phyloP scores from a whole-genome alignment of 78 protist species.

The Cyanophora paradoxa region DNA sequence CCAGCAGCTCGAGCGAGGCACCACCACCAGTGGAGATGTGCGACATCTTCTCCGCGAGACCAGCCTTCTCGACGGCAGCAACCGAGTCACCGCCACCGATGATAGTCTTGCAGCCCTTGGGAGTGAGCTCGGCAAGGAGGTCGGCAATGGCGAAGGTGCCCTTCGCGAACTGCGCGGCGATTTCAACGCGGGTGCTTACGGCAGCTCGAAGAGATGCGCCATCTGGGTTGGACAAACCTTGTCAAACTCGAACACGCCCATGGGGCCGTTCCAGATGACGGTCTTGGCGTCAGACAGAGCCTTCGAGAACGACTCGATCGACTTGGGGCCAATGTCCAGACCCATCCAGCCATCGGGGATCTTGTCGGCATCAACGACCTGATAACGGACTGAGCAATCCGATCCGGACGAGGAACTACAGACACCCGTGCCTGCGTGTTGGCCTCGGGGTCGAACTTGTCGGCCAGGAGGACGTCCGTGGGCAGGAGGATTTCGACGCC shows the following conservation, averaged over 20 bases:
- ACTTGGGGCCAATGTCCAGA: constrained; percentile 93
- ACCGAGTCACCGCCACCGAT: constrained; percentile 99
- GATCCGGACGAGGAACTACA: not conserved
- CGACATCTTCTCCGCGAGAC: constrained; percentile 63
- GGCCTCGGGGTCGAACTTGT: constrained; percentile 43
- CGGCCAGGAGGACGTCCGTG: constrained; percentile 38
- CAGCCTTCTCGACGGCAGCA: constrained; percentile 75
- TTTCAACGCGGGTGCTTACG: too few relatives aligned
- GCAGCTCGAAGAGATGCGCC: too few relatives aligned
- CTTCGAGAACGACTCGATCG: constrained; percentile 49
- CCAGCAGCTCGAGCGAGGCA: constrained; percentile 97
- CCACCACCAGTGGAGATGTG: constrained; percentile 92
- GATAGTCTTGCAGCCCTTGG: constrained; percentile 77
- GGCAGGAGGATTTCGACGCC: constrained; percentile 49
- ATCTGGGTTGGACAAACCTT: too few relatives aligned
- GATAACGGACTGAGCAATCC: not conserved
- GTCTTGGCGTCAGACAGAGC: constrained; percentile 58
- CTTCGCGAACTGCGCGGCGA: constrained; percentile 38
- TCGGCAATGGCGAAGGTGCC: constrained; percentile 54
- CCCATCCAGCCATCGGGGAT: constrained; percentile 96
- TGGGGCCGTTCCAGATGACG: constrained; percentile 92
- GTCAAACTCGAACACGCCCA: constrained; percentile 68
- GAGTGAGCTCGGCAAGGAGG: constrained; percentile 51
- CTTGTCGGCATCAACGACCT: not conserved
- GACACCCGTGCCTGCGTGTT: constrained; percentile 31